Base-by-base conservation (phyloP, 2,329 filamentous ascomycete genomes). In the Fusarium pininemorale region DNA sequence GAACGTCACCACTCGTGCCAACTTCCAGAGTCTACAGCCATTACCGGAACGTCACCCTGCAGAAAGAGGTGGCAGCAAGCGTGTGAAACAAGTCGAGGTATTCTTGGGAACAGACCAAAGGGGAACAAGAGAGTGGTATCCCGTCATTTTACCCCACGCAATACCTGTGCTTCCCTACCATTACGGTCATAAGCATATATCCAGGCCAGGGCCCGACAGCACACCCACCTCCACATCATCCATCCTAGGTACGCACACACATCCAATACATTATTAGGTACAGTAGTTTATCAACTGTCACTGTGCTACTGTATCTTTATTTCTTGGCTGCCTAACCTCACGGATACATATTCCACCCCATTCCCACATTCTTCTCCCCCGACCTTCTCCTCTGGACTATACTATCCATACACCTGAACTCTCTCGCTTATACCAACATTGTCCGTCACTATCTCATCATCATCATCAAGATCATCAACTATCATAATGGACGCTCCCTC, bases 401-500 rank as follows among this genome's bases (percentile, higher is more conserved):
- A 28, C 26, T 41, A 54, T 35, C 50, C 24, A 37, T 18, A 42
- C 24, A n/a, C n/a, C 13, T 26, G 26, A 37, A 53, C 42, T 53
- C 59, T 35, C 39, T 62, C 54, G 62, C 61, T 60, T 61, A 32
- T 42, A 58, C 22, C 57, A 51, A 32, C 28, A 42, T 61, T 24
- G 55, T 61, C 48, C 58, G 68, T 61, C 66, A 62, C 41, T 42
- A 74, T 50, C 69, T 66, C 64, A 57, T 42, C 24, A 38, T 42
- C 24, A 38, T 42, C 24, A 38, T 20, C 35, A 66, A n/a, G 20
- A 54, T 22, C 47, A 61, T 42, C 56, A 45, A 39, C 51, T 28
- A 45, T 44, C 45, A 74, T 45, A 60, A 74, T 84, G 81, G 79
- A 84, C 75, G 80, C 82, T 66, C 78, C 82, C 63, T 79, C 82